phyloP scores from a whole-genome alignment of 495 filamentous ascomycete species.

The Penicillium alfredii region DNA sequence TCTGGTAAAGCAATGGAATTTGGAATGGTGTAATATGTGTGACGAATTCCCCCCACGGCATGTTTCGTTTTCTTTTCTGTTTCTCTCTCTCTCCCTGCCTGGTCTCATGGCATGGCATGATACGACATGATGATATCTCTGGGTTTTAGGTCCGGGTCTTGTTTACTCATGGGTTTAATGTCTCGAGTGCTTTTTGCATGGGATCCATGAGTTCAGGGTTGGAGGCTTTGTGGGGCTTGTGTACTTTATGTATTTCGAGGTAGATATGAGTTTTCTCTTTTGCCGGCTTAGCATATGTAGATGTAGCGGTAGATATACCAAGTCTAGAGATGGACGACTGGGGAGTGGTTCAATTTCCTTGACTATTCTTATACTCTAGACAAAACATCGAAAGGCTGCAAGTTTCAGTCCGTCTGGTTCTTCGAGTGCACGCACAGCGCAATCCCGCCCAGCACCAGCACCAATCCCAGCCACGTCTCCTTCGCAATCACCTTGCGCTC shows the following conservation, averaged over 20 bases:
- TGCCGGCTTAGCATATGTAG: neutral
- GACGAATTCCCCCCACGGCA: conserved; percentile 13
- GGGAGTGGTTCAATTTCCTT: too few species aligned
- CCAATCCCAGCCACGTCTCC: conserved; percentile 89
- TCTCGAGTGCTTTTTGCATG: too few species aligned
- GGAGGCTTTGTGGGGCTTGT: too few species aligned
- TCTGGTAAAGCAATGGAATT: conserved; percentile 20
- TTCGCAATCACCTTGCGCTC: conserved; percentile 81
- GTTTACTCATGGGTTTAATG: neutral
- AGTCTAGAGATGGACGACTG: too few species aligned
- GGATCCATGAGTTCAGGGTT: too few species aligned
- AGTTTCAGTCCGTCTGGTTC: conserved; percentile 20
- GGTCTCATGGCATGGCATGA: conserved; percentile 7
- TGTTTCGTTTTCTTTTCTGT: conserved; percentile 7
- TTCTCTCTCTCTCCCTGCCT: conserved; percentile 3
- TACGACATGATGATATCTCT: conserved; percentile 4
- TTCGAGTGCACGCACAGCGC: conserved; percentile 73
- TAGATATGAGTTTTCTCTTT: conserved; percentile 12
- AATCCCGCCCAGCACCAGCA: conserved; percentile 73
- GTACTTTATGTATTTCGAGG: conserved; percentile 17
- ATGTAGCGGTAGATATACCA: too few species aligned
- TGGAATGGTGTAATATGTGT: conserved; percentile 18
- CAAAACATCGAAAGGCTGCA: too few species aligned
- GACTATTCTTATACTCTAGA: too few species aligned
- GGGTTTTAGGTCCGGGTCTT: too few species aligned